Percentiles rank a stretch among this genome's conserved stretches.
Conservation (phyloP, 352 stramenopile species). For the Globisporangium spinosum region DNA sequence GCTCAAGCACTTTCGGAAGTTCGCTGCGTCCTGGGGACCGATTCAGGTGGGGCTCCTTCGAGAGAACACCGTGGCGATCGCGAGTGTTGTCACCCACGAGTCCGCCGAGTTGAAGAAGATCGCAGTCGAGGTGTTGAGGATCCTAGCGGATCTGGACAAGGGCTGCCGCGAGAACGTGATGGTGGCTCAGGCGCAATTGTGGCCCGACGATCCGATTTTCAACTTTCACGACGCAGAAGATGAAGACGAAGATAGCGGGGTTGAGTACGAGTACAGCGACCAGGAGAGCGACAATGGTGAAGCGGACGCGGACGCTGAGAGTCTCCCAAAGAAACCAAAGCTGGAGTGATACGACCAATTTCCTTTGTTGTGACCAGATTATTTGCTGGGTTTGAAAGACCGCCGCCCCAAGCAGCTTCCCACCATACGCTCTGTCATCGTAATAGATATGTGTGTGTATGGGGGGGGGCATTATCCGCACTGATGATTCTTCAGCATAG, state of each 20-base stretch:
- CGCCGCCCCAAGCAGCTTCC: background rate
- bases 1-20: background rate
- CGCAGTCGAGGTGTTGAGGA: background rate
- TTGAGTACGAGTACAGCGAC: conserved; percentile 4
- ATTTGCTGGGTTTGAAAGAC: background rate
- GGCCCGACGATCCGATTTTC: background rate
- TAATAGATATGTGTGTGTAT: no score
- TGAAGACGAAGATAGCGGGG: background rate
- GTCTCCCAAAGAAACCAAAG: background rate
- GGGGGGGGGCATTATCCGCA: background rate
- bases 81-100: background rate
- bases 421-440: background rate
- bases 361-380: background rate
- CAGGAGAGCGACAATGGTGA: background rate
- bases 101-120: background rate
- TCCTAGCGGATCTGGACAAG: conserved; percentile 1
- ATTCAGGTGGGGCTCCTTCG: background rate
- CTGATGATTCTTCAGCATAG: no score
- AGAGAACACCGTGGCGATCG: background rate
- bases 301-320: background rate
- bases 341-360: background rate
- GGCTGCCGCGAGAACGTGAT: background rate
- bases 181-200: background rate
- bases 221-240: background rate
- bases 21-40: background rate